A percentile compares a stretch with the other conserved stretches of the same genome.
Evolutionary conservation across 805 yeast genomes (phyloP).

Genomic region (Wickerhamomyces ciferrii): DNA sequence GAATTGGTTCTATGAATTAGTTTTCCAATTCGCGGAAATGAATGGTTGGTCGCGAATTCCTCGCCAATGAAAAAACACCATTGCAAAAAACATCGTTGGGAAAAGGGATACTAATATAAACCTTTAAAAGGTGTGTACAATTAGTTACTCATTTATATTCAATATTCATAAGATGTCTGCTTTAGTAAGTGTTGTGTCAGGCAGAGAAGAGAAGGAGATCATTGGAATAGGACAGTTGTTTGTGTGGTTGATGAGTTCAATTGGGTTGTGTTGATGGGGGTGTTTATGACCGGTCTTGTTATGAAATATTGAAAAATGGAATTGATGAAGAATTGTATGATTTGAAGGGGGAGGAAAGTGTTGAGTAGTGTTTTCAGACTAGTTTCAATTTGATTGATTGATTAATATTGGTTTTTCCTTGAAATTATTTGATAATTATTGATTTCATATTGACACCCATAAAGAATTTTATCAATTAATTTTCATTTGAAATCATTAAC

Average conservation of each 20-base stretch:
- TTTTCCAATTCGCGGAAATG: neutral
- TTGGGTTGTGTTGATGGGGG: neutral
- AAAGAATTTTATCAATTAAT: too few species aligned
- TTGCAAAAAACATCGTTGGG: neutral
- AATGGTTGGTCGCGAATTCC: neutral
- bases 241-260: neutral
- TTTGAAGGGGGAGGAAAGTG: too few species aligned
- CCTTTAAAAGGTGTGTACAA: neutral
- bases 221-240: too few species aligned
- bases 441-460: too few species aligned
- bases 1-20: too few species aligned
- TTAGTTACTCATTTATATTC: conserved; percentile 6
- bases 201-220: neutral
- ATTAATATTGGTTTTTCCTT: too few species aligned
- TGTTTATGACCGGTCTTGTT: neutral
- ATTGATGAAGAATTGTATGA: neutral
- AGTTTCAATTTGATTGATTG: too few species aligned
- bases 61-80: neutral
- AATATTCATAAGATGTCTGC: conserved; percentile 11
- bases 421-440: too few species aligned
- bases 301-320: neutral
- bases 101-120: neutral
- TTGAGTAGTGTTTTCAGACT: too few species aligned
- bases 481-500: too few species aligned
- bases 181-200: conserved; percentile 4